Conservation (phyloP, 305 asterid species). For the Solanum aculeatissimum region DNA sequence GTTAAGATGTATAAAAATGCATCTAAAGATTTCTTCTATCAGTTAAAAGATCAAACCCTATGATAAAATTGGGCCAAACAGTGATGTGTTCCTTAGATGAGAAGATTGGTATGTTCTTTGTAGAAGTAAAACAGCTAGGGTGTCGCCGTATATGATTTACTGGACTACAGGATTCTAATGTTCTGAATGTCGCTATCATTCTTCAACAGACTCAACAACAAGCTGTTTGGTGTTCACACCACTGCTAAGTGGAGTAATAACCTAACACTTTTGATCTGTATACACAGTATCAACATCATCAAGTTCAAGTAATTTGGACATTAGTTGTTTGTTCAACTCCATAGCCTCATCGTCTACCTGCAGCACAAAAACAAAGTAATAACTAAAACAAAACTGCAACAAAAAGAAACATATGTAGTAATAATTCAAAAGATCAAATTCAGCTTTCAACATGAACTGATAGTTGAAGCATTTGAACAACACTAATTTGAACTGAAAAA, state of each 20-base stretch:
- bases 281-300: constrained; percentile 94
- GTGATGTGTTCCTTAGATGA: not conserved
- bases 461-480: not conserved
- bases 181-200: not conserved
- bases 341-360: constrained; percentile 94
- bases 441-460: not conserved
- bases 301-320: constrained; percentile 79
- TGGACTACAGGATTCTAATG: not conserved
- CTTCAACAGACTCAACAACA: not conserved
- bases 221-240: not conserved
- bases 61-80: not conserved
- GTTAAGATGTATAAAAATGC: not conserved
- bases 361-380: not conserved
- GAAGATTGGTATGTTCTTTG: not conserved
- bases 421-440: not conserved
- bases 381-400: not conserved
- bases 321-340: constrained; percentile 81
- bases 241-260: not conserved
- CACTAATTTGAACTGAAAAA: not conserved
- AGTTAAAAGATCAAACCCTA: not conserved
- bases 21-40: not conserved
- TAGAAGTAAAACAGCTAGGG: not conserved
- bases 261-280: constrained; percentile 56
- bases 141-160: not conserved
- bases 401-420: not conserved